Evolutionary conservation across 345 rosid genomes (phyloP).

Genomic region (Schrenkiella parvula): DNA sequence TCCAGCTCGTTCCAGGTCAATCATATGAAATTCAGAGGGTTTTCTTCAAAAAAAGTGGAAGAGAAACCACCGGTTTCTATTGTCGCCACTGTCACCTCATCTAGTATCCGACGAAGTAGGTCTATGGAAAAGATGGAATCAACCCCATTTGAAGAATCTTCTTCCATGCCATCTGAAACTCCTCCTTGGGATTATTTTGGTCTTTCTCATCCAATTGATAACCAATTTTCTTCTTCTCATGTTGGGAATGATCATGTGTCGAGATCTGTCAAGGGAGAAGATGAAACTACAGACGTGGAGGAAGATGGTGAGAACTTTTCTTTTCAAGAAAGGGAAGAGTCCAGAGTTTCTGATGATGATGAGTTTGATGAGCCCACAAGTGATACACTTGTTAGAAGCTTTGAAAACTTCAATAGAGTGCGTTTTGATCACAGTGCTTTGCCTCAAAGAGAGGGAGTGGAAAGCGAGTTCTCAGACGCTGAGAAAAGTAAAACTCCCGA

Average conservation of each 20-base stretch:
- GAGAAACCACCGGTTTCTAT: constrained; percentile 58
- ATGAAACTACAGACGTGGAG: constrained; percentile 61
- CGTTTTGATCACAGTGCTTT: constrained; percentile 43
- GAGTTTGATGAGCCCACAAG: constrained; percentile 68
- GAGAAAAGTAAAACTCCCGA: constrained; percentile 62
- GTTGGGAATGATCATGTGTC: constrained; percentile 47
- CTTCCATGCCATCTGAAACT: constrained; percentile 44
- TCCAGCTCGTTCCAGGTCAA: constrained; percentile 47
- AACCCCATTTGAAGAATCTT: constrained; percentile 47
- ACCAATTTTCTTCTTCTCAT: constrained; percentile 48
- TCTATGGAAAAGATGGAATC: constrained; percentile 45
- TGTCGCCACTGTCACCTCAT: constrained; percentile 49
- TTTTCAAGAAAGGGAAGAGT: constrained; percentile 51
- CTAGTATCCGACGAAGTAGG: constrained; percentile 44
- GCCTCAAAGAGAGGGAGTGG: constrained; percentile 44
- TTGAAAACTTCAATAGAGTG: constrained; percentile 62
- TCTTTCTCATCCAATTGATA: constrained; percentile 58
- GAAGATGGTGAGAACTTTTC: constrained; percentile 59
- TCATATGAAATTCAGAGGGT: constrained; percentile 64
- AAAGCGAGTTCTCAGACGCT: constrained; percentile 45
- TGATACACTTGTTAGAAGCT: constrained; percentile 67
- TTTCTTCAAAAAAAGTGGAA: constrained; percentile 62
- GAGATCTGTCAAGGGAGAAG: constrained; percentile 49
- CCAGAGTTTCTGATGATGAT: constrained; percentile 64
- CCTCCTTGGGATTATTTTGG: constrained; percentile 91